Percentiles rank a stretch among this genome's conserved stretches.
Conservation (phyloP, 2,329 filamentous ascomycete species). For the Tetracladium maxilliforme region DNA sequence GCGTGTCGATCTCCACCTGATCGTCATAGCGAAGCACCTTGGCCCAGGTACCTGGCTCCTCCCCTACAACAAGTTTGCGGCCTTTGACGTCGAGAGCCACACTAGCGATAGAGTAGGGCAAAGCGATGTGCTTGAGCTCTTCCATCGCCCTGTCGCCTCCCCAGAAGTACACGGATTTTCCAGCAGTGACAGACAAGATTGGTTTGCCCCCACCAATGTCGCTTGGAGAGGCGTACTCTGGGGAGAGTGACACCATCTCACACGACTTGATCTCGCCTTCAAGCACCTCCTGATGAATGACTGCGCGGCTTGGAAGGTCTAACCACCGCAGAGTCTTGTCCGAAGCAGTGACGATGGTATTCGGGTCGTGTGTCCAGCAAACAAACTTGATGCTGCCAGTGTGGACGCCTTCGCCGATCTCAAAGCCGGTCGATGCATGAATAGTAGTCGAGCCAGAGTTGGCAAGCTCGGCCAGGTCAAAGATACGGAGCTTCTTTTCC, state of each 20-base stretch:
- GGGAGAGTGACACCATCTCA: constrained; percentile 63
- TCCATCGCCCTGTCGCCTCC: constrained; percentile 56
- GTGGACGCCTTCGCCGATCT: constrained; percentile 77
- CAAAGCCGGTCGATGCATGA: constrained; percentile 53
- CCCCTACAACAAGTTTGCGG: constrained; percentile 76
- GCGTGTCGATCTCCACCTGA: constrained; percentile 69
- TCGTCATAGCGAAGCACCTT: constrained; percentile 82
- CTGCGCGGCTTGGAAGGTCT: constrained; percentile 63
- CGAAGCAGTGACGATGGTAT: constrained; percentile 78
- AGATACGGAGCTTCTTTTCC: constrained; percentile 93
- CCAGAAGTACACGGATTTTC: constrained; percentile 89
- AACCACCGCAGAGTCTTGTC: constrained; percentile 93
- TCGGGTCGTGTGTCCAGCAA: constrained; percentile 81
- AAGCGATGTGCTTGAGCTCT: constrained; percentile 63
- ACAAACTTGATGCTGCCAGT: constrained; percentile 88
- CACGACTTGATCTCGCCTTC: constrained; percentile 84
- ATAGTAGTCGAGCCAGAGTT: constrained; percentile 25
- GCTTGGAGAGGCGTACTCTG: constrained; percentile 37
- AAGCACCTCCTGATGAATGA: constrained; percentile 63
- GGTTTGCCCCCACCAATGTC: constrained; percentile 54
- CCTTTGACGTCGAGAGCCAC: constrained; percentile 75
- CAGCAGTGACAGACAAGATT: constrained; percentile 81
- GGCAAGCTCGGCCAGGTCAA: constrained; percentile 49
- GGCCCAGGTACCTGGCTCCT: constrained; percentile 91
- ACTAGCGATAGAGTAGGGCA: constrained; percentile 77